These are phyloP conservation scores for Aspergillus persii DNA, from an alignment of 2,329 filamentous ascomycete genomes.

Conservation along the genomic window DNA sequence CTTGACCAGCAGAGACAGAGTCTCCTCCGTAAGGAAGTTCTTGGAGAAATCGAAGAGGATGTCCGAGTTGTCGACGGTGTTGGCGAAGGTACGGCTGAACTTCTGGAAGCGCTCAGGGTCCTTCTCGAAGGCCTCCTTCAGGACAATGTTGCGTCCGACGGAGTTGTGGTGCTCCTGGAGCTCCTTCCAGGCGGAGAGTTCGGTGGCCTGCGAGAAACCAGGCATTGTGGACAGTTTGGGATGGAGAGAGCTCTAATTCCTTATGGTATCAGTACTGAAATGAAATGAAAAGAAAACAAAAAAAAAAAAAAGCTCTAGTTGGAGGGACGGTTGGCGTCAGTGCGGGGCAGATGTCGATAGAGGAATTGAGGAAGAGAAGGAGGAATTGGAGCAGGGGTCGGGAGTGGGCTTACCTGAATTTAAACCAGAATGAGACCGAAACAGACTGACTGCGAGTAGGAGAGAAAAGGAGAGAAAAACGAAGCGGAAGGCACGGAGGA, in stretches of 20 bases:
- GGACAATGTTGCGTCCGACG: constrained; percentile 82
- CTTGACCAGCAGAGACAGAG: constrained; percentile 78
- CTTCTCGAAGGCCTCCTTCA: constrained; percentile 88
- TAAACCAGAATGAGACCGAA: background rate
- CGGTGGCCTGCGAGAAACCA: constrained; percentile 68
- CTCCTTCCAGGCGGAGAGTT: constrained; percentile 81
- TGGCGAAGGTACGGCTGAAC: constrained; percentile 81
- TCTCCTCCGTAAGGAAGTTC: constrained; percentile 96
- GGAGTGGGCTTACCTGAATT: constrained; percentile 6
- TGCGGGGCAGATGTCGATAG: constrained; percentile 23
- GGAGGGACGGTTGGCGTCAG: constrained; percentile 20
- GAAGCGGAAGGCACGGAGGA: constrained; percentile 7
- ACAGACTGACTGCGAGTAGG: background rate
- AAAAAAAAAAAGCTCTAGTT: background rate
- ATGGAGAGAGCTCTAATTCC: background rate
- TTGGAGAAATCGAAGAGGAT: constrained; percentile 99
- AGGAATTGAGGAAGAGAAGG: background rate
- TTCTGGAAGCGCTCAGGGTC: constrained; percentile 87
- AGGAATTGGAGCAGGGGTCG: background rate
- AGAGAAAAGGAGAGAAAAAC: background rate
- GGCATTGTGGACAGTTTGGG: constrained; percentile 28
- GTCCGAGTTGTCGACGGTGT: constrained; percentile 73
- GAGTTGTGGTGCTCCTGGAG: constrained; percentile 87
- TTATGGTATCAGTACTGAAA: constrained; percentile 5
- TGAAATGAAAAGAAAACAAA: background rate